Evolutionary conservation across 257 asterid genomes (phyloP).

Genomic region (Ilex aquifolium): DNA sequence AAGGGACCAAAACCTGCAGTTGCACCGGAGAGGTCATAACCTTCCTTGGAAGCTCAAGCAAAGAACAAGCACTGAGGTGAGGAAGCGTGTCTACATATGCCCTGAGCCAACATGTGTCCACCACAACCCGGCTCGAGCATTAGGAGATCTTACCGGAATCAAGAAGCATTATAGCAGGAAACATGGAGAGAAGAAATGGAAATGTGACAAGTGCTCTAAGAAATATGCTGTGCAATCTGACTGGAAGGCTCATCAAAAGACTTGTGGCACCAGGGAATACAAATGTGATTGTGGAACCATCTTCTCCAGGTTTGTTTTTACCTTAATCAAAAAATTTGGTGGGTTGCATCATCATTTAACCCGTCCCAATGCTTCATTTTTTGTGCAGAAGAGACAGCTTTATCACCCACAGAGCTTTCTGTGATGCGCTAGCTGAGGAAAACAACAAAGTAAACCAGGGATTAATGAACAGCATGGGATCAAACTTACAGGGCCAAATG

Average conservation of each 20-base stretch:
- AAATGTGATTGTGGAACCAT: conserved; percentile 94
- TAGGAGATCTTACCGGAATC: conserved; percentile 91
- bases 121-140: conserved; percentile 62
- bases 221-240: conserved; percentile 86
- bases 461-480: conserved; percentile 32
- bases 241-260: conserved; percentile 91
- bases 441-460: conserved; percentile 70
- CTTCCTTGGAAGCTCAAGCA: conserved; percentile 88
- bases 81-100: conserved; percentile 75
- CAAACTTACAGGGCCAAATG: conserved; percentile 34
- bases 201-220: conserved; percentile 78
- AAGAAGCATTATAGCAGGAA: conserved; percentile 82
- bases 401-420: conserved; percentile 89
- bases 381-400: conserved; percentile 83
- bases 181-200: conserved; percentile 94
- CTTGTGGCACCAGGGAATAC: conserved; percentile 81
- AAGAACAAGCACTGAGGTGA: conserved; percentile 49
- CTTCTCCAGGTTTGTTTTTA: conserved; percentile 55
- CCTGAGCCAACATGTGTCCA: conserved; percentile 80
- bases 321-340: too few species aligned
- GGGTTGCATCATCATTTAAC: too few species aligned
- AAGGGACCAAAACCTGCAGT: conserved; percentile 79
- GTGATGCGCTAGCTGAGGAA: conserved; percentile 88
- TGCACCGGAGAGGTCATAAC: conserved; percentile 82
- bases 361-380: neutral